Evolutionary conservation across 2,329 filamentous ascomycete species (phyloP).

Genomic region (Monosporascus cannonballus): DNA sequence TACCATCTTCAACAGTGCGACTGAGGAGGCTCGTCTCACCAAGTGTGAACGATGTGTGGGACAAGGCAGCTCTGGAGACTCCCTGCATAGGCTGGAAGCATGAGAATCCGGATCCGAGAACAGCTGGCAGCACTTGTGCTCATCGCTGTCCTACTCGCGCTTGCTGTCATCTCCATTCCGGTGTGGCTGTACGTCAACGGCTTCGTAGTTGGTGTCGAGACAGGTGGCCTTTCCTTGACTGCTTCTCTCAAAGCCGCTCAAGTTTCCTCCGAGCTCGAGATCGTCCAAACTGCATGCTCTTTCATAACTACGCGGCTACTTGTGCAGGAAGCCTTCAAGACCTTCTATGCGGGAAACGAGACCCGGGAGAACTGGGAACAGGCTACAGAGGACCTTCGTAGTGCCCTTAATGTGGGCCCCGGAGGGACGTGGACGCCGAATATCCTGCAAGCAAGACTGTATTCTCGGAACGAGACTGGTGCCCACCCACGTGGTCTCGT

Average conservation of each 20-base stretch:
- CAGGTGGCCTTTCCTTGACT: constrained; percentile 64
- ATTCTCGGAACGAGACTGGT: constrained; percentile 60
- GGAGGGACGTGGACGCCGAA: constrained; percentile 38
- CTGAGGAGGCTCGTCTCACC: constrained; percentile 3
- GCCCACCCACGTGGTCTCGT: constrained; percentile 47
- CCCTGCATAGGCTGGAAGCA: constrained; percentile 34
- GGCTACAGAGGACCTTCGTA: constrained; percentile 60
- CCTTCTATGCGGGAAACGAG: constrained; percentile 51
- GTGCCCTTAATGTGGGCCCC: constrained; percentile 59
- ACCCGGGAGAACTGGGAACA: constrained; percentile 53
- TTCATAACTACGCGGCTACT: constrained; percentile 64
- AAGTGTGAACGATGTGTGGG: constrained; percentile 25
- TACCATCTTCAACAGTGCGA: constrained; percentile 1
- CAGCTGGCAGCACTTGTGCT: constrained; percentile 80
- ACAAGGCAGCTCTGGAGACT: constrained; percentile 15
- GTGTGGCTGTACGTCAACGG: constrained; percentile 56
- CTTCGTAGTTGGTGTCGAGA: constrained; percentile 46
- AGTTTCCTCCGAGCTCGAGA: constrained; percentile 69
- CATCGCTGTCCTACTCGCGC: constrained; percentile 64
- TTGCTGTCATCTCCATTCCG: constrained; percentile 75
- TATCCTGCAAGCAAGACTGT: constrained; percentile 68
- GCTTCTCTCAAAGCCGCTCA: constrained; percentile 83
- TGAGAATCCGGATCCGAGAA: constrained; percentile 83
- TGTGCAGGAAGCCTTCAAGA: constrained; percentile 46
- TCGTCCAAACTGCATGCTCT: constrained; percentile 69